Conservation (phyloP, 441 rosid genomes). For the Omphalea diandra region DNA sequence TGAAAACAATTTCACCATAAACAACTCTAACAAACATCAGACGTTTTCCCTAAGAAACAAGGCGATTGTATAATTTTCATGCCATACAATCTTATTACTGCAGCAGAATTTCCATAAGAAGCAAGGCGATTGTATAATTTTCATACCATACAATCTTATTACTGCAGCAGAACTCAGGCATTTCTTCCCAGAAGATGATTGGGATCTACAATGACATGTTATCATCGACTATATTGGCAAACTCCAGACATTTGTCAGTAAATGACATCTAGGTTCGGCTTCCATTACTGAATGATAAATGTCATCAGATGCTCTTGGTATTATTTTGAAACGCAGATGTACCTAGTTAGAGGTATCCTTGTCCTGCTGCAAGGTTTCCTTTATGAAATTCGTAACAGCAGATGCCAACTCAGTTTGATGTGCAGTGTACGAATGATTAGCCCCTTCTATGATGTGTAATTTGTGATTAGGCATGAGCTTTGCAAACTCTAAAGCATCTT, state of each 20-base stretch:
- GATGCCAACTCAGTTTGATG: constrained; percentile 68
- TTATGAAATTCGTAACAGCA: constrained; percentile 44
- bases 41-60: no score
- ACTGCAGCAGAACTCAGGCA: background rate
- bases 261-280: background rate
- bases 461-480: constrained; percentile 61
- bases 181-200: background rate
- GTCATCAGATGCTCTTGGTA: background rate
- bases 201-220: background rate
- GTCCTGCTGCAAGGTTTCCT: constrained; percentile 30
- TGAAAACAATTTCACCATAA: no score
- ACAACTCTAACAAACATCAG: no score
- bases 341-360: constrained; percentile 19
- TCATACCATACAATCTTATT: background rate
- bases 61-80: background rate
- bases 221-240: background rate
- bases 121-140: no score
- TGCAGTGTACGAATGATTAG: constrained; percentile 72
- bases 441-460: constrained; percentile 64
- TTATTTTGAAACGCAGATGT: background rate
- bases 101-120: no score
- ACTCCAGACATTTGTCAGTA: background rate
- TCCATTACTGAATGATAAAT: no score
- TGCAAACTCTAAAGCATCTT: constrained; percentile 72
- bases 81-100: background rate